These are phyloP conservation scores for Blastobotrys elegans DNA, from an alignment of 1,139 yeast genomes.

Conservation along the genomic window DNA sequence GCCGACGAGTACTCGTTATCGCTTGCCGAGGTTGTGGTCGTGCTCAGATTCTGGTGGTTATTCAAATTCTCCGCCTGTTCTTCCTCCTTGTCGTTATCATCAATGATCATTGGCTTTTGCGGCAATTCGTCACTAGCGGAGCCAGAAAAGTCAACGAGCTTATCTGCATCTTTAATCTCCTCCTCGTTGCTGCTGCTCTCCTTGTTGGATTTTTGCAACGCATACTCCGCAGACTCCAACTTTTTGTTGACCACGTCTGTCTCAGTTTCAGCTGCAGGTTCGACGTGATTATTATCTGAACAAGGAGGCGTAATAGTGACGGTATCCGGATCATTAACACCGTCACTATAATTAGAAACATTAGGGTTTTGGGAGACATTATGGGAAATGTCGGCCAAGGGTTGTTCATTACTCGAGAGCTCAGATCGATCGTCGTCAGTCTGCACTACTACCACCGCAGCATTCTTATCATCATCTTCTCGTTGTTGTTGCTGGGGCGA, in stretches of 20 bases:
- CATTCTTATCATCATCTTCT: background rate
- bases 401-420: background rate
- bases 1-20: conserved; percentile 3
- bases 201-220: background rate
- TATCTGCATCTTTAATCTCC: background rate
- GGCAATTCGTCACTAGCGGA: no score
- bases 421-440: background rate
- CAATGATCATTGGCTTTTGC: no score
- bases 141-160: background rate
- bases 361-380: background rate
- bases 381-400: background rate
- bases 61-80: background rate
- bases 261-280: background rate
- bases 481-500: background rate
- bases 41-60: background rate
- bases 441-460: background rate
- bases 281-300: background rate
- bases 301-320: background rate
- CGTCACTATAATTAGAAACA: background rate
- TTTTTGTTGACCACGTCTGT: background rate
- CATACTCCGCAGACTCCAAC: background rate
- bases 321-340: no score
- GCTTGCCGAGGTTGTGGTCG: background rate
- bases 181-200: background rate
- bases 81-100: background rate